Percentiles rank a stretch among this genome's conserved stretches.
Evolutionary conservation across 2,329 filamentous ascomycete genomes (phyloP).

Genomic region (Gremmenia infestans): DNA sequence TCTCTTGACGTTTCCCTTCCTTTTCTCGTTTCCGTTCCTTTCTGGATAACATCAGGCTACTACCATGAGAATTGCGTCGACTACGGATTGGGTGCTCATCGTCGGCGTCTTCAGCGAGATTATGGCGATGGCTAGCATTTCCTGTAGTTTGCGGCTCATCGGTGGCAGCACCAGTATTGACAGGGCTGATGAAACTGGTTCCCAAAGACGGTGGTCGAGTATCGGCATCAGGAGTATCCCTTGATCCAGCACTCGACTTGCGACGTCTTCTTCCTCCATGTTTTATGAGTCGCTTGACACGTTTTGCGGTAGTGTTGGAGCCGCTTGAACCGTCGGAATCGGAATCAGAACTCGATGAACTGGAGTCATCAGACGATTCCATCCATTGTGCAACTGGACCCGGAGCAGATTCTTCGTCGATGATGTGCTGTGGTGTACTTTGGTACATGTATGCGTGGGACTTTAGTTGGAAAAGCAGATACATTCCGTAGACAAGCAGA

Average conservation of each 20-base stretch:
- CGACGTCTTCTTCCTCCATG: slow-evolving; percentile 54
- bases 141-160: slow-evolving; percentile 17
- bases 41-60: slow-evolving; percentile 22
- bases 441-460: slow-evolving; percentile 90
- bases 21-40: slow-evolving; percentile 32
- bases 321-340: slow-evolving; percentile 65
- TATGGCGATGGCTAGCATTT: slow-evolving; percentile 22
- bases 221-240: slow-evolving; percentile 47
- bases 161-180: slow-evolving; percentile 21
- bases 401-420: slow-evolving; percentile 85
- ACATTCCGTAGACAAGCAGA: slow-evolving; percentile 75
- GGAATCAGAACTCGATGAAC: slow-evolving; percentile 63
- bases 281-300: slow-evolving; percentile 69
- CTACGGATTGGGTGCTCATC: slow-evolving; percentile 35
- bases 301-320: slow-evolving; percentile 69
- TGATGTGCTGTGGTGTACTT: slow-evolving; percentile 86
- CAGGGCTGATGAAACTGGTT: slow-evolving; percentile 25
- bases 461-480: slow-evolving; percentile 86
- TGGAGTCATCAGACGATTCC: slow-evolving; percentile 56
- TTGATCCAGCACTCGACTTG: slow-evolving; percentile 71
- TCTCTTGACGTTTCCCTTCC: slow-evolving; percentile 33
- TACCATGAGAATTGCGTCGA: slow-evolving; percentile 24
- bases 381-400: slow-evolving; percentile 79
- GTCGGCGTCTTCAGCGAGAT: slow-evolving; percentile 51
- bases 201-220: slow-evolving; percentile 40